phyloP scores from a whole-genome alignment of 805 yeast genomes.

The Kodamaea leandrae region DNA sequence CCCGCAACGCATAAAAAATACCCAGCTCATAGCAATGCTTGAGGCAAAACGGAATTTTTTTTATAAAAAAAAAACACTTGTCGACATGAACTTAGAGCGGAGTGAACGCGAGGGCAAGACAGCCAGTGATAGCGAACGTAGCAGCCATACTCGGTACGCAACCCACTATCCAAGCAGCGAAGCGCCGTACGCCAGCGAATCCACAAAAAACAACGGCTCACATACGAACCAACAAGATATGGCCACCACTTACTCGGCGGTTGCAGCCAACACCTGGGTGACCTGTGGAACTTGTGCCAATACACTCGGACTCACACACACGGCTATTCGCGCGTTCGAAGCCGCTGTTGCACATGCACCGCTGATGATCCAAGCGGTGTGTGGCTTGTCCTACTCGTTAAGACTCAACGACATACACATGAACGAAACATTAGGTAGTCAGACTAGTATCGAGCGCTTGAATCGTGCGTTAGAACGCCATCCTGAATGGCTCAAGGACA shows the following conservation, averaged over 20 bases:
- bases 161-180: not conserved
- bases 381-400: slow-evolving; percentile 43
- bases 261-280: slow-evolving; percentile 44
- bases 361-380: slow-evolving; percentile 37
- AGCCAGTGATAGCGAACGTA: slow-evolving; percentile 1
- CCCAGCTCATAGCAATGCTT: not conserved
- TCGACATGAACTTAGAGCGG: slow-evolving; percentile 3
- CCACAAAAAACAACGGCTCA: not conserved
- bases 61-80: slow-evolving; percentile 1
- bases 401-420: slow-evolving; percentile 36
- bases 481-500: slow-evolving; percentile 38
- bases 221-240: not conserved
- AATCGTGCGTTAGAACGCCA: slow-evolving; percentile 36
- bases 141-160: not conserved
- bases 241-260: slow-evolving; percentile 17
- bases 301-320: slow-evolving; percentile 34
- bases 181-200: not conserved
- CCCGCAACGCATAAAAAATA: slow-evolving; percentile 1
- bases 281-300: slow-evolving; percentile 47
- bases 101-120: not conserved
- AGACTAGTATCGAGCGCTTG: slow-evolving; percentile 39
- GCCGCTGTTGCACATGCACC: slow-evolving; percentile 43
- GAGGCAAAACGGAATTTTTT: slow-evolving; percentile 3
- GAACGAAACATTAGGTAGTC: slow-evolving; percentile 41
- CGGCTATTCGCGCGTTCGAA: slow-evolving; percentile 46